Conservation (phyloP, 345 rosid genomes). For the Orychophragmus violaceus region DNA sequence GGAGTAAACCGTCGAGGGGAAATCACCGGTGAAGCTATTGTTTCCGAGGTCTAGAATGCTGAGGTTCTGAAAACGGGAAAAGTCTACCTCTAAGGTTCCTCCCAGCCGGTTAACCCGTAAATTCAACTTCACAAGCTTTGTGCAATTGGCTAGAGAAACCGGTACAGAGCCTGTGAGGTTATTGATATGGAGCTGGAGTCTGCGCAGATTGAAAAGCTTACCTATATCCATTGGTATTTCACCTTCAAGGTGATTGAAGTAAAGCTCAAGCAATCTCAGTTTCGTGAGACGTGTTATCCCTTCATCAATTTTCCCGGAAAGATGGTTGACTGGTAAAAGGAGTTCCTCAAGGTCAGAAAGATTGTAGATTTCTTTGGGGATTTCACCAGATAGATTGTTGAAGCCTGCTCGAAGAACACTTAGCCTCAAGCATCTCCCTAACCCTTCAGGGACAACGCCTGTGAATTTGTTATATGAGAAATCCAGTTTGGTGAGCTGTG, state of each 20-base stretch:
- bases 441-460: slow-evolving; percentile 42
- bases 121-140: slow-evolving; percentile 47
- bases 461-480: slow-evolving; percentile 60
- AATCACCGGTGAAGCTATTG: slow-evolving; percentile 66
- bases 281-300: slow-evolving; percentile 40
- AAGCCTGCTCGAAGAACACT: slow-evolving; percentile 56
- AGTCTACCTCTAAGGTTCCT: slow-evolving; percentile 53
- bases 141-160: slow-evolving; percentile 54
- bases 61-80: slow-evolving; percentile 54
- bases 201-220: slow-evolving; percentile 44
- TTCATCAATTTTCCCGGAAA: slow-evolving; percentile 49
- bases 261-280: slow-evolving; percentile 59
- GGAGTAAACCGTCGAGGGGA: slow-evolving; percentile 64
- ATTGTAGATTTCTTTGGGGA: slow-evolving; percentile 59
- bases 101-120: slow-evolving; percentile 56
- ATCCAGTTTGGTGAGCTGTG: slow-evolving; percentile 40
- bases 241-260: slow-evolving; percentile 56
- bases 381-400: slow-evolving; percentile 59
- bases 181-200: slow-evolving; percentile 66
- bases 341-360: slow-evolving; percentile 43
- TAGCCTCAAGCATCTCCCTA: slow-evolving; percentile 56
- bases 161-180: slow-evolving; percentile 61
- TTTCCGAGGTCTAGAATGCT: slow-evolving; percentile 81
- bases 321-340: slow-evolving; percentile 50
- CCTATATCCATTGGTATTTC: slow-evolving; percentile 55